Base-by-base conservation (phyloP, 2,329 filamentous ascomycete genomes). In the Didymella pinodella region DNA sequence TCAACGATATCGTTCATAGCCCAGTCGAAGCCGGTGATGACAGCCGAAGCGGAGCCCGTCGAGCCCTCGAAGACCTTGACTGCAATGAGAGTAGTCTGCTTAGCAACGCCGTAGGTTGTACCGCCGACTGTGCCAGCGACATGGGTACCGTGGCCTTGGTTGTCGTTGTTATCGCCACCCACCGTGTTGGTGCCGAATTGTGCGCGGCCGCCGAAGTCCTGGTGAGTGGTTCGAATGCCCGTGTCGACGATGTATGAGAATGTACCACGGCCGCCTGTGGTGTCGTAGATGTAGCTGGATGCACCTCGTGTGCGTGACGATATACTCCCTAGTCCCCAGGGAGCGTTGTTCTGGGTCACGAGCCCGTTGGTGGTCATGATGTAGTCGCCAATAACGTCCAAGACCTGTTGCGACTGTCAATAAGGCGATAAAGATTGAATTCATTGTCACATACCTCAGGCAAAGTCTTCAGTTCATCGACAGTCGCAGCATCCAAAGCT, bases 221-320 rank as follows among this genome's bases (percentile, higher is more conserved):
- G 29, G 75, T 90, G 88, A 2, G 80, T 82, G 31, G 75, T 74
- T 43, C 78, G 76, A 71, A 90, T 84, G 61, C 88, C 88, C 2
- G 87, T 89, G 74, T 90, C 88, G n/a, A 90, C 81, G 18, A 90
- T 78, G 70, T 86, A 90, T 18, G 64, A 67, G 54, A 65, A 75
- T 0, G 65, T 72, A 26, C 65, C 70, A 4, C 64, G 28, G n/a
- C 71, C 71, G 10, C 65, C 68, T 18, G 54, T 62, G 1, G 51
- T 45, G 38, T 75, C 73, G 34, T 73, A 75, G 32, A 70, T 51
- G 58, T 75, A 74, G 32, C 56, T 57, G 4, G 53, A 65, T 5
- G 67, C 64, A 31, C 62, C 63, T 4, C 43, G 25, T 2, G 55
- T 63, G 11, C 65, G 61, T 4, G 70, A 73, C 0, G 73, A 76